Evolutionary conservation across 1,284 basidiomycete species (phyloP), one percentile per base, ranked within the genome.

Genomic region (Ustilago trichophora): DNA sequence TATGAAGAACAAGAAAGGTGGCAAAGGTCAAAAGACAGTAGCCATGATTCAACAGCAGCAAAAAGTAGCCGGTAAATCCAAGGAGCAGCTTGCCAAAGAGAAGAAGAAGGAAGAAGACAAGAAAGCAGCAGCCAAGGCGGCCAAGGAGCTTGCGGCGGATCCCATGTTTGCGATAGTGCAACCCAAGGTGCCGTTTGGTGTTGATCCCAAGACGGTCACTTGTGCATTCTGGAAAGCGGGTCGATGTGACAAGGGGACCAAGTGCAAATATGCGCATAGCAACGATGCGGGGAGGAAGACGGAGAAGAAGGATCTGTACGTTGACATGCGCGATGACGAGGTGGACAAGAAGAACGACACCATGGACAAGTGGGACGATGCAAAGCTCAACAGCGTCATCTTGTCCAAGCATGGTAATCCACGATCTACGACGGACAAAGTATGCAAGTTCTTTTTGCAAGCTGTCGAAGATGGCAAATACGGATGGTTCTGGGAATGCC

Each of bases 311-410:
- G 94, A 97, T 83, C 80, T 98, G 70, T 99, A 99, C 82, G 90
- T 89, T 79, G 95, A 99, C 82, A 85, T 83, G 64, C 85, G 95
- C 69, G 91, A 92, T 78, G 73, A 77, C 3, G 42, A 41, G 0
- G 76, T 74, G 7, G 77, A 83, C 42, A 84, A 94, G 83, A 82
- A 87, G 75, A 83, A 85, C 60, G 93, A 96, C 82, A 96, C 93
- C 9, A 98, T 98, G 95, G 94, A 97, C 75, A 89, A 86, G 73
- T 99, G 95, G 95, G 93, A 98, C 83, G 91, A 98, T 72, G 93
- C 89, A 72, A 98, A 95, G 83, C 85, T 98, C 45, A 86, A 88
- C 43, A 87, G 84, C 22, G 96, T 98, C 56, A 91, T 98, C 9
- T 78, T 89, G 13, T 91, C 91, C 48, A 98, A 98, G 83, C 85